A percentile compares a stretch with the other conserved stretches of the same genome.
Conservation (phyloP, 768 basidiomycete genomes). For the Auricularia cornea region DNA sequence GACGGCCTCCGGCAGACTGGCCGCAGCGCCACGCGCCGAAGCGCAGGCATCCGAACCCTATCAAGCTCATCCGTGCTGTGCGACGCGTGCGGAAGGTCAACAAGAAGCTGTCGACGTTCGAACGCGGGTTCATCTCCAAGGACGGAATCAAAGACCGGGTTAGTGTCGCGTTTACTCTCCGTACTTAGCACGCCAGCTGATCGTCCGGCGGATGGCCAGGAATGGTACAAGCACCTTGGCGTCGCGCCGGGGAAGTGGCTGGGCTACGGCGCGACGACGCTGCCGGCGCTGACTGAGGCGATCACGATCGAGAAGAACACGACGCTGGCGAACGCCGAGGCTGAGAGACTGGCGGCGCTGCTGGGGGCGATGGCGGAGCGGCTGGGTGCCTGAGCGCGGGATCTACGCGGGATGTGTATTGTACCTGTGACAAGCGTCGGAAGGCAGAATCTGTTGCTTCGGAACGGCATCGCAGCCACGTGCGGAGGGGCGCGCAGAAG, state of each 20-base stretch:
- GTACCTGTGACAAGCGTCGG: no score
- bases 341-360: conserved; percentile 42
- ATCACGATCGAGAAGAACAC: conserved; percentile 59
- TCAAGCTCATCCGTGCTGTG: conserved; percentile 46
- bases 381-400: background rate
- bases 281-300: conserved; percentile 74
- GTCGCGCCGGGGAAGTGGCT: conserved; percentile 85
- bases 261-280: conserved; percentile 77
- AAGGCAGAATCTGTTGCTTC: no score
- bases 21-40: background rate
- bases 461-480: no score
- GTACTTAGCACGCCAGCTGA: background rate
- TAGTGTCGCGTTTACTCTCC: background rate
- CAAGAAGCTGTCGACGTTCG: conserved; percentile 60
- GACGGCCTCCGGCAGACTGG: background rate
- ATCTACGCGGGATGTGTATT: no score
- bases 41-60: conserved; percentile 5
- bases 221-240: conserved; percentile 81
- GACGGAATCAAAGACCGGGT: conserved; percentile 62
- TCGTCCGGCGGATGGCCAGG: conserved; percentile 14
- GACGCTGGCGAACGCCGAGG: conserved; percentile 54
- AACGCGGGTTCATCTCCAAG: conserved; percentile 72
- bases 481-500: no score
- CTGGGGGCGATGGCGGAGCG: conserved; percentile 45
- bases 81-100: conserved; percentile 54